Evolutionary conservation across 768 basidiomycete genomes (phyloP).

Genomic region (Lactifluus subvellereus): DNA sequence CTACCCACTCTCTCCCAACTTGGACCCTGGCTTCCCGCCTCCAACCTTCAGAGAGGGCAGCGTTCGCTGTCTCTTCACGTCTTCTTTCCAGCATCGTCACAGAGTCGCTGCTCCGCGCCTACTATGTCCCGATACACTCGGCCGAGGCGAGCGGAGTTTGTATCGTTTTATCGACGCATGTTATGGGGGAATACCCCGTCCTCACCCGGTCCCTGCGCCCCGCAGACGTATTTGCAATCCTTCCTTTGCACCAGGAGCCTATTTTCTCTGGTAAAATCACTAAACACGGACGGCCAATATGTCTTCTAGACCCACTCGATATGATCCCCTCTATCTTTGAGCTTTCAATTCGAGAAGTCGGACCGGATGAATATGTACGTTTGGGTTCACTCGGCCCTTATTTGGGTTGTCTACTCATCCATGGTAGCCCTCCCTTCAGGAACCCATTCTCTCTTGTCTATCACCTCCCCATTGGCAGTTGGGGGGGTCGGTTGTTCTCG

Average conservation of each 20-base stretch:
- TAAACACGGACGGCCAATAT: constrained; percentile 39
- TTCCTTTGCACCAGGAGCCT: constrained; percentile 44
- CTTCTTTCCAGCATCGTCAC: constrained; percentile 47
- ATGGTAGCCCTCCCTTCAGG: constrained; percentile 27
- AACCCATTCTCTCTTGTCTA: constrained; percentile 33
- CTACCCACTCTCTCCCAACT: neutral
- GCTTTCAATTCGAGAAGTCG: constrained; percentile 23
- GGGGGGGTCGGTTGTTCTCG: constrained; percentile 28
- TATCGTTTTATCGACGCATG: constrained; percentile 36
- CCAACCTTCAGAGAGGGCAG: constrained; percentile 27
- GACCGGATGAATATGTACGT: constrained; percentile 2
- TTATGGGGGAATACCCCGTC: constrained; percentile 33
- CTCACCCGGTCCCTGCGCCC: constrained; percentile 33
- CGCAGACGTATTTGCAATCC: constrained; percentile 42
- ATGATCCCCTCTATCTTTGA: constrained; percentile 45
- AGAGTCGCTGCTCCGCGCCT: constrained; percentile 40
- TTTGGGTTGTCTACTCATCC: neutral
- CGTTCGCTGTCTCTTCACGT: constrained; percentile 44
- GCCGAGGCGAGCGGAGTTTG: constrained; percentile 33
- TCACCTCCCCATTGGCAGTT: constrained; percentile 38
- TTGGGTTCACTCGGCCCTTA: neutral
- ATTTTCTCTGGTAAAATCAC: constrained; percentile 34
- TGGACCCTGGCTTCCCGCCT: constrained; percentile 11
- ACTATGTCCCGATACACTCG: constrained; percentile 35
- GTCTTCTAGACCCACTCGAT: constrained; percentile 52